phyloP scores from a whole-genome alignment of 441 rosid species.

The Mallotus japonicus region DNA sequence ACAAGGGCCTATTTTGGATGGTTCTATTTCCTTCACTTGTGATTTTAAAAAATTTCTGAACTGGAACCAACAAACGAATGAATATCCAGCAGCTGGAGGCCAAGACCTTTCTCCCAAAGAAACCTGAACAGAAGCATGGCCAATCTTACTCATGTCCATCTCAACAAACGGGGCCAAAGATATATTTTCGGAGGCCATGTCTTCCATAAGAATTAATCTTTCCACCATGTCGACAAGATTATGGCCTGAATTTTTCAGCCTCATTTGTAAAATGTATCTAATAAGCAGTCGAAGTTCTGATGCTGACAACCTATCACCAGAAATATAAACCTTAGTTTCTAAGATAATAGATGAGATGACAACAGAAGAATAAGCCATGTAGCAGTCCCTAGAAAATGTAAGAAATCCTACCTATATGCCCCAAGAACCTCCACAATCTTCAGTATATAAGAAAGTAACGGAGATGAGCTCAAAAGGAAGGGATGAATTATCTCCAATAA shows the following conservation, averaged over 20 bases:
- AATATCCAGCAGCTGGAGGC: conserved; percentile 99
- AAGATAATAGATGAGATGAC: conserved; percentile 21
- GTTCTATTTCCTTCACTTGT: conserved; percentile 62
- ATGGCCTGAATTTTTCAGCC: conserved; percentile 75
- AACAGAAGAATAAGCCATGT: conserved; percentile 18
- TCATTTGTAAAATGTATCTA: conserved; percentile 86
- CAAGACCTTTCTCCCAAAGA: conserved; percentile 98
- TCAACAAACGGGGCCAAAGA: conserved; percentile 87
- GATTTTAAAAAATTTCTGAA: conserved; percentile 65
- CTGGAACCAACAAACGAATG: conserved; percentile 97
- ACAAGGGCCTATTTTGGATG: conserved; percentile 49
- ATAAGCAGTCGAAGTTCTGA: conserved; percentile 86
- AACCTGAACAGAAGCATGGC: conserved; percentile 94
- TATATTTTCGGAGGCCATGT: conserved; percentile 67
- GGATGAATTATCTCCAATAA: conserved; percentile 91
- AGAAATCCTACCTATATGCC: conserved; percentile 77
- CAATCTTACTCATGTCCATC: conserved; percentile 92
- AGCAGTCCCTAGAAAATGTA: conserved; percentile 16
- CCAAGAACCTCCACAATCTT: conserved; percentile 98
- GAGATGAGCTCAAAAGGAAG: conserved; percentile 86
- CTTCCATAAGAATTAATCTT: conserved; percentile 80
- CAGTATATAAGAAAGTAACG: conserved; percentile 75
- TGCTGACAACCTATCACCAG: conserved; percentile 80
- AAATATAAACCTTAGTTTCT: conserved; percentile 31
- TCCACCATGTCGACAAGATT: conserved; percentile 91